phyloP scores from a whole-genome alignment of 352 stramenopile species.

The Pythium insidiosum region DNA sequence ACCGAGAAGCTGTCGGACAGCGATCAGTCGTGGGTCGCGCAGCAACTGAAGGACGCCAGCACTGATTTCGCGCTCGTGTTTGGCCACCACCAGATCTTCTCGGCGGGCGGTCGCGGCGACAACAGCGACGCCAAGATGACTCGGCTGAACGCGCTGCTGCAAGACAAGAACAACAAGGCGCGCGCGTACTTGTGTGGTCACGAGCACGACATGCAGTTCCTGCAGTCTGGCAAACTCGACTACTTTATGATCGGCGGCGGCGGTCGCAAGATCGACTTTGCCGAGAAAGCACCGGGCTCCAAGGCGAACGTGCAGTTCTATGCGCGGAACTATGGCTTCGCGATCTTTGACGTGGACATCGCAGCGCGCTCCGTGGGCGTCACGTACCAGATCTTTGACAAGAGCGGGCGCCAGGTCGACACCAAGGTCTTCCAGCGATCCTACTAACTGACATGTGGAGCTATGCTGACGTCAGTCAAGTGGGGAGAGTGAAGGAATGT shows the following conservation, averaged over 20 bases:
- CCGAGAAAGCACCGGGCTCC: slow-evolving; percentile 7
- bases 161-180: slow-evolving; percentile 13
- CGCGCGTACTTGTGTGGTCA: slow-evolving; percentile 22
- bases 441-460: no score
- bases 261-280: slow-evolving; percentile 10
- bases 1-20: slow-evolving; percentile 16
- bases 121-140: slow-evolving; percentile 3
- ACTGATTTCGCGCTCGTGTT: slow-evolving; percentile 12
- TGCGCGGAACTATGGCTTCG: slow-evolving; percentile 17
- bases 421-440: no score
- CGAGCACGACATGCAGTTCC: slow-evolving; percentile 23
- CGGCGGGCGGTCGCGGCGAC: slow-evolving; percentile 10
- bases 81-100: slow-evolving; percentile 19
- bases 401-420: slow-evolving; percentile 12
- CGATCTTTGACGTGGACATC: no score
- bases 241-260: slow-evolving; percentile 20
- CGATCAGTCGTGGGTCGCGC: slow-evolving; percentile 12
- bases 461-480: no score
- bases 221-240: slow-evolving; percentile 10
- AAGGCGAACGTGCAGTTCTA: slow-evolving; percentile 14
- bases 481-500: no score
- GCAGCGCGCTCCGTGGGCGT: slow-evolving; percentile 7
- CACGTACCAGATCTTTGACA: slow-evolving; percentile 20
- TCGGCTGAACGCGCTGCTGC: slow-evolving; percentile 10
- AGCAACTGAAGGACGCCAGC: slow-evolving; percentile 7